phyloP scores from a whole-genome alignment of 495 filamentous ascomycete genomes.

The Apodospora peruviana region DNA sequence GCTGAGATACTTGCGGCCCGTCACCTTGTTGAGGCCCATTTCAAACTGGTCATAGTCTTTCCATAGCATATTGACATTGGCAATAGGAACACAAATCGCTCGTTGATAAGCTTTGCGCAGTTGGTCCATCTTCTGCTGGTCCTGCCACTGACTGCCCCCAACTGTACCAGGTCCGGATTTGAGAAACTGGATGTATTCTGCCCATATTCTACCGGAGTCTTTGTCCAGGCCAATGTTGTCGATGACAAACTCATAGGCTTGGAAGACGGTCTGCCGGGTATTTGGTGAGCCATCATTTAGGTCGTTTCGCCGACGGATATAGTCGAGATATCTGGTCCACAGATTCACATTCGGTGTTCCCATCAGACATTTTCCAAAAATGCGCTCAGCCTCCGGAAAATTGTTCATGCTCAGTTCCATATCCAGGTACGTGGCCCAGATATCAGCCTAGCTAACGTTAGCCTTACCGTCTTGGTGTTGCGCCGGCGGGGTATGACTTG shows the following conservation, averaged over 20 bases:
- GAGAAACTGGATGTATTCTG: slow-evolving; percentile 87
- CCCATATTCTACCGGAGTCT: slow-evolving; percentile 86
- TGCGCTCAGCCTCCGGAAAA: slow-evolving; percentile 66
- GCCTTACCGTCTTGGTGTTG: not conserved
- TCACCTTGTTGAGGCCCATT: slow-evolving; percentile 82
- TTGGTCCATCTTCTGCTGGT: slow-evolving; percentile 94
- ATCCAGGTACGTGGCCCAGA: slow-evolving; percentile 78
- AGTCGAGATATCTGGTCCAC: slow-evolving; percentile 92
- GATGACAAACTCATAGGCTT: slow-evolving; percentile 88
- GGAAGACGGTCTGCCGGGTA: slow-evolving; percentile 68
- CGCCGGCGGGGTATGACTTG: not conserved
- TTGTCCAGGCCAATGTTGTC: slow-evolving; percentile 85
- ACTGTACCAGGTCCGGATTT: slow-evolving; percentile 76
- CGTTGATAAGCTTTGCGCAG: slow-evolving; percentile 86
- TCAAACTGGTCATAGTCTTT: slow-evolving; percentile 97
- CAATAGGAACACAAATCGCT: slow-evolving; percentile 77
- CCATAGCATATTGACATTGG: slow-evolving; percentile 77
- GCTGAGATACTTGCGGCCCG: slow-evolving; percentile 86
- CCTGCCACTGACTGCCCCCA: slow-evolving; percentile 86
- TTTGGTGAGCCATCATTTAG: slow-evolving; percentile 73
- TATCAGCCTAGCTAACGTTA: slow-evolving; percentile 62
- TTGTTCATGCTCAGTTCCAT: slow-evolving; percentile 86
- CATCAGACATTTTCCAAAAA: slow-evolving; percentile 71
- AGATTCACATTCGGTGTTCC: slow-evolving; percentile 72
- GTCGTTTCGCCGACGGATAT: slow-evolving; percentile 86